Evolutionary conservation across 768 basidiomycete species (phyloP), one percentile per base, ranked within the genome.

Genomic region (Boletus subparvulus): DNA sequence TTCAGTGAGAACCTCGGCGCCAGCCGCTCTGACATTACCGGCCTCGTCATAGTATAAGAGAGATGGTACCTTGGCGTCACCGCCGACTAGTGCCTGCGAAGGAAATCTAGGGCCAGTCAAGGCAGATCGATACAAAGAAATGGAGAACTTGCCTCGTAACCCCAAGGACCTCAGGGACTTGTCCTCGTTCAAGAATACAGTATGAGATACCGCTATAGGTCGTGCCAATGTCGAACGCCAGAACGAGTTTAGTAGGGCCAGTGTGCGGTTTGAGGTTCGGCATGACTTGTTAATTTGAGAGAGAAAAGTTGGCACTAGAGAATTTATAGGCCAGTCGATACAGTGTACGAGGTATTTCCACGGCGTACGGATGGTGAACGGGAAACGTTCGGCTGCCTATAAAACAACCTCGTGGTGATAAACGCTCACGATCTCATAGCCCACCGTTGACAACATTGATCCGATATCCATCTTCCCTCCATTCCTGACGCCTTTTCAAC

Each of bases 151-250:
- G 19, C 65, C 53, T 58, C 0, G 51, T 50, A 5, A 62, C 59
- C 5, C 60, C 59, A 14, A 40, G 58, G 4, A 59, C 39, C 11
- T 61, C 61, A 2, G 60, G 61, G 13, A 59, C 57, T 52, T 55
- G 56, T 6, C 50, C 60, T 14, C 24, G 21, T 11, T 50, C 48
- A 3, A 61, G 56, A 35, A 68, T 52, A 21, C 62, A 61, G 40
- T 80, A 80, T 3, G 76, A 76, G 6, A 80, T 64, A 2, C 78
- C 78, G 42, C 78, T 80, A 54, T 58, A 78, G 0, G 78, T 80
- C 0, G 78, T 80, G 4, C 80, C 80, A 7, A 82, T 65, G 42
- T 81, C 80, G 47, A 81, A 76, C 0, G 77, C 78, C 17, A 82
- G 55, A 0, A 80, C 71, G 3, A 81, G 69, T 50, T 73, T 74